Conservation (phyloP, 2,329 filamentous ascomycete genomes). For the Lomentospora prolificans region DNA sequence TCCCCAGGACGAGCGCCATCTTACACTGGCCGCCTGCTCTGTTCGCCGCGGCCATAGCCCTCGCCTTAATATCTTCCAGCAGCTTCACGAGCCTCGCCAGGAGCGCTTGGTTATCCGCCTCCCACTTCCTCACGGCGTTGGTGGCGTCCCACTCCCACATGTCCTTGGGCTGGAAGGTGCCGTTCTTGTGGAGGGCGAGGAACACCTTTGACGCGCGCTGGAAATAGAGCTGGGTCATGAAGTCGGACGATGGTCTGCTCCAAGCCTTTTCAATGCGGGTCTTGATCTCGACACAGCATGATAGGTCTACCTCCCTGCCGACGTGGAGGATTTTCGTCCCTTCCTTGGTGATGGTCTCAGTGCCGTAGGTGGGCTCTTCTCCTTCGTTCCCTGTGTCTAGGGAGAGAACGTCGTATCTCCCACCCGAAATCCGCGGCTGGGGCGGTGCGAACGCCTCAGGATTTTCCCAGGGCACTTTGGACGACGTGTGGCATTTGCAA, state of each 20-base stretch:
- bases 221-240: conserved; percentile 6
- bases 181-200: neutral
- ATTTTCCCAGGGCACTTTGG: neutral
- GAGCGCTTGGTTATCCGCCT: neutral
- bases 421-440: neutral
- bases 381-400: neutral
- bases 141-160: neutral
- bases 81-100: conserved; percentile 2
- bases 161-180: neutral
- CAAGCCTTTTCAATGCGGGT: neutral
- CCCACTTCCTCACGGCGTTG: neutral
- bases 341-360: neutral
- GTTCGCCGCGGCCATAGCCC: neutral
- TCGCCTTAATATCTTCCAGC: neutral
- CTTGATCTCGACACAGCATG: conserved; percentile 7
- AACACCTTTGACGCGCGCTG: neutral
- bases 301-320: neutral
- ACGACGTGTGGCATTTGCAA: conserved; percentile 1
- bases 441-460: neutral
- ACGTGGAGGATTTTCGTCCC: neutral
- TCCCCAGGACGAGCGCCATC: conserved; percentile 4
- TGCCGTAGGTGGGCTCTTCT: neutral
- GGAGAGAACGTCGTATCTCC: conserved; percentile 5
- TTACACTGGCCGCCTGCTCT: neutral
- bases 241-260: neutral